Conservation (phyloP, 2,329 filamentous ascomycete genomes). For the Huntiella abstrusa region DNA sequence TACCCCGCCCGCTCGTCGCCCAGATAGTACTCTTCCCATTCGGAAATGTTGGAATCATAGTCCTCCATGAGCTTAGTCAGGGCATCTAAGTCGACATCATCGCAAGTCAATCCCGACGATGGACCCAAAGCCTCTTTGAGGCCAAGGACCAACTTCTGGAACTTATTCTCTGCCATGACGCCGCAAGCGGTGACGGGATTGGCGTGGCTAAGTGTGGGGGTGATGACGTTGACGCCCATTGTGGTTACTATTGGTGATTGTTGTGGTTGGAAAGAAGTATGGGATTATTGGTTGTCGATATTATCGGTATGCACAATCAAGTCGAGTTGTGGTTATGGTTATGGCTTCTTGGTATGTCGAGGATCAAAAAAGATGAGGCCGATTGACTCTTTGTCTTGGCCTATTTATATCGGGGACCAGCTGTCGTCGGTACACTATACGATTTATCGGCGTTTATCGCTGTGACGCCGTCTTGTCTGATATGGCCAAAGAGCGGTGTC, state of each 20-base stretch:
- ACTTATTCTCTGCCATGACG: slow-evolving; percentile 23
- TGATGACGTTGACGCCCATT: slow-evolving; percentile 10
- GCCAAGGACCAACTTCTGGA: slow-evolving; percentile 52
- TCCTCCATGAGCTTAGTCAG: slow-evolving; percentile 54
- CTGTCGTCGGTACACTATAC: too few species aligned
- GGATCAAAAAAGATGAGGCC: background rate
- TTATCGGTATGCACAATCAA: background rate
- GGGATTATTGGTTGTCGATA: background rate
- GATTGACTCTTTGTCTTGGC: background rate
- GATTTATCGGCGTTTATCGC: too few species aligned
- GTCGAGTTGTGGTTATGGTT: slow-evolving; percentile 1
- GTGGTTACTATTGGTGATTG: background rate
- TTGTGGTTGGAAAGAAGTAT: background rate
- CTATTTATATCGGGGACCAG: too few species aligned
- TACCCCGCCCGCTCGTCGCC: slow-evolving; percentile 53
- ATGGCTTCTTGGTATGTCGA: slow-evolving; percentile 2
- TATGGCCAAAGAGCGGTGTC: too few species aligned
- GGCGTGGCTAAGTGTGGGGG: slow-evolving; percentile 6
- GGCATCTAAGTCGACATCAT: slow-evolving; percentile 57
- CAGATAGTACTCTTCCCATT: slow-evolving; percentile 62
- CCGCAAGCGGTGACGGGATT: slow-evolving; percentile 3
- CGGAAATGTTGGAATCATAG: slow-evolving; percentile 48
- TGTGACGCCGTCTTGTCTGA: too few species aligned
- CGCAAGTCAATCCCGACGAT: slow-evolving; percentile 63
- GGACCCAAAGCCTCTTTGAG: slow-evolving; percentile 60